Base-by-base conservation (phyloP, 2,329 filamentous ascomycete genomes). In the Colletotrichum coccodes region DNA sequence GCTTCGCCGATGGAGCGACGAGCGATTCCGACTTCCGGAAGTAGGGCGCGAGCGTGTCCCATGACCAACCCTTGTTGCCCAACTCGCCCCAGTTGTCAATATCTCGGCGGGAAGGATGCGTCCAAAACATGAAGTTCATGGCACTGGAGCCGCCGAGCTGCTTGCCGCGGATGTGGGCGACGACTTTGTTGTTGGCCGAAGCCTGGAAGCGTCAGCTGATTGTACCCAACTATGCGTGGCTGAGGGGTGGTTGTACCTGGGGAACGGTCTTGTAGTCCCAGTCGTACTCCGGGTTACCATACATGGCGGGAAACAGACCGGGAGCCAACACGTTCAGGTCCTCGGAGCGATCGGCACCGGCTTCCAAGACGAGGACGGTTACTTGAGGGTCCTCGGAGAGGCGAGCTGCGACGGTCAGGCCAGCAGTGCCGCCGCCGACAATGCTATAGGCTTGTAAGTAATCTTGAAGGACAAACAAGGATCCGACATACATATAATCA, bases 101-200 rank as follows among this genome's bases (percentile, higher is more conserved):
- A 50, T 89, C 86, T 40, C 80, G 79, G 40, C 73, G 77, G 56
- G 79, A 81, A 7, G 81, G 85, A 36, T 84, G 81, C 60, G 82
- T 82, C 80, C 82, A 83, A 54, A 87, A 85, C 85, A 89, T 86
- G 70, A 86, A 87, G 71, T 90, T 90, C 54, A 91, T 82, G 0
- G 86, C 86, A 18, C 84, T 87, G 7, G 89, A 89, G 7, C 91
- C 91, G 21, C 91, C 91, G 0, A 93, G 81, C 23, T 64, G 60
- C 47, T 71, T 71, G 12, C 68, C 70, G 32, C 70, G 70, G 44
- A 65, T 59, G 12, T 71, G 70, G 18, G 57, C 61, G 47, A 71
- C 49, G 11, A 63, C 36, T 12, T 58, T 59, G 36, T 59, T 54
- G 54, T 67, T 59, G 23, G 66, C 66, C 3, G 57, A 30, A 16